Evolutionary conservation across 305 asterid species (phyloP).

Genomic region (Euphrasia arctica): DNA sequence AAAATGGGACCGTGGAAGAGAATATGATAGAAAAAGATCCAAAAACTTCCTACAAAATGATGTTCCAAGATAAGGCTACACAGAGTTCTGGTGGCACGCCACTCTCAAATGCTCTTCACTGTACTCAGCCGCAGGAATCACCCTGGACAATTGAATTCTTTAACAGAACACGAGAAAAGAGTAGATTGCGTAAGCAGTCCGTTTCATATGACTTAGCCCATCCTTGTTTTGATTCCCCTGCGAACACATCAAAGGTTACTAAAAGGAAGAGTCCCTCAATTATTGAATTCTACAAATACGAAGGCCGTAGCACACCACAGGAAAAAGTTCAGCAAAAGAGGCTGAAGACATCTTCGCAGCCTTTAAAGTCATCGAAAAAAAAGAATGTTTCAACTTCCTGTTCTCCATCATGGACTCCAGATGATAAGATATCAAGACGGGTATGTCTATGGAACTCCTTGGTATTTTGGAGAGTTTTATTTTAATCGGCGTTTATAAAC

Average conservation of each 20-base stretch:
- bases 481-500: constrained; percentile 29
- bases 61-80: constrained; percentile 36
- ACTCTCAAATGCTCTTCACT: constrained; percentile 64
- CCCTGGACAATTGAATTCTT: constrained; percentile 95
- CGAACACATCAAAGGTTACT: constrained; percentile 41
- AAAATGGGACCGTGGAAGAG: constrained; percentile 39
- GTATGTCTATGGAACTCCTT: constrained; percentile 41
- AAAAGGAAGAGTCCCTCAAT: constrained; percentile 89
- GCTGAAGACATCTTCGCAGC: constrained; percentile 35
- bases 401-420: constrained; percentile 61
- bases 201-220: constrained; percentile 52
- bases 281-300: constrained; percentile 72
- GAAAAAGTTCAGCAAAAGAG: constrained; percentile 40
- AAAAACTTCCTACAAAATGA: constrained; percentile 30
- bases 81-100: constrained; percentile 52
- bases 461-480: constrained; percentile 22
- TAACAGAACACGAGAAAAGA: constrained; percentile 84
- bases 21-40: constrained; percentile 32
- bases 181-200: constrained; percentile 65
- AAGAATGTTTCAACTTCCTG: constrained; percentile 45
- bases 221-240: constrained; percentile 43
- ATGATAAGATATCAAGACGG: constrained; percentile 80
- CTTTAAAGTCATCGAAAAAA: constrained; percentile 41
- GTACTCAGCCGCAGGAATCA: constrained; percentile 63
- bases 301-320: constrained; percentile 50